These are phyloP conservation scores for Crataegus laevigata DNA, from an alignment of 306 rosid genomes.

Conservation along the genomic window DNA sequence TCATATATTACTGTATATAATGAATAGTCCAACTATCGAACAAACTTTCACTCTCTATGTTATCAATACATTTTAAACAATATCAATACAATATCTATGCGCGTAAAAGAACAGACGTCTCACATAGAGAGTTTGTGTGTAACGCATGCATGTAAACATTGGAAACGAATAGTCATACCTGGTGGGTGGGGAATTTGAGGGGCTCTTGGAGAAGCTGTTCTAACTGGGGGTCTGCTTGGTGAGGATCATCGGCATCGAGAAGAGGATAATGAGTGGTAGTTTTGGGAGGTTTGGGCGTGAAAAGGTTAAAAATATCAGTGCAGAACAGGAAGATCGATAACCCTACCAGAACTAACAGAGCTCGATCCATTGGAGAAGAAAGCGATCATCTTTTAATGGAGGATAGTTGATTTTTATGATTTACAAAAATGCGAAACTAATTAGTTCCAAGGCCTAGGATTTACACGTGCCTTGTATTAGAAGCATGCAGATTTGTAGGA, in stretches of 20 bases:
- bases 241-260: neutral
- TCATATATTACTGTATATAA: neutral
- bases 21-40: too few species aligned
- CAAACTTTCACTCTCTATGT: too few species aligned
- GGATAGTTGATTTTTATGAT: neutral
- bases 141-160: neutral
- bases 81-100: too few species aligned
- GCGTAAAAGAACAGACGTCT: too few species aligned
- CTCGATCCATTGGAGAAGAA: constrained; percentile 13
- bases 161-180: neutral
- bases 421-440: neutral
- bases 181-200: constrained; percentile 17
- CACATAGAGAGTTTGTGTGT: neutral
- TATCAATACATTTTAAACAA: too few species aligned
- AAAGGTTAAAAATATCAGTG: constrained; percentile 43
- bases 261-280: constrained; percentile 21
- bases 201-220: constrained; percentile 24
- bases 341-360: constrained; percentile 39
- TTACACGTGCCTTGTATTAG: neutral
- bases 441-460: neutral
- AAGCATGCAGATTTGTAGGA: neutral
- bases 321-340: constrained; percentile 50
- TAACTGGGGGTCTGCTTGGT: constrained; percentile 7
- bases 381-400: neutral
- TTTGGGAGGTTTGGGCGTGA: constrained; percentile 41